Evolutionary conservation across 192 early-diverging fungal genomes (phyloP).

Genomic region (Backusella morwellensis): DNA sequence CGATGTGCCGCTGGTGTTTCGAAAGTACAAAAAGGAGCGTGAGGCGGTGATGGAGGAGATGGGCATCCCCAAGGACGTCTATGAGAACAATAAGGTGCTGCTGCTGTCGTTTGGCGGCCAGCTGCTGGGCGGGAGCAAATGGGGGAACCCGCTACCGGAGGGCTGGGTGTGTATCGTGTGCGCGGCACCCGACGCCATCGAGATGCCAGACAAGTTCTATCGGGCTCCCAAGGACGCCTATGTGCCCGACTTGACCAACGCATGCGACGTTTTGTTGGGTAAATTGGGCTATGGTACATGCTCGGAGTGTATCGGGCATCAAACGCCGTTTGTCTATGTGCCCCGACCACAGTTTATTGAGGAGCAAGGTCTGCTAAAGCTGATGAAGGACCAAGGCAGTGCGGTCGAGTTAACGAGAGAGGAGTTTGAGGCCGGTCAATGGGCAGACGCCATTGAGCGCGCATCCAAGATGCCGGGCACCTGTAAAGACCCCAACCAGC

Average conservation of each 20-base stretch:
- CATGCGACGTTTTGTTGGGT: conserved; percentile 58
- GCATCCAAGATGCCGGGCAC: conserved; percentile 32
- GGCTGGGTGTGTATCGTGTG: conserved; percentile 62
- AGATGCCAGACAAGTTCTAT: conserved; percentile 49
- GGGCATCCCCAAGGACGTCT: conserved; percentile 43
- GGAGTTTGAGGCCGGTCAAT: conserved; percentile 54
- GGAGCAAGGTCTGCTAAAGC: conserved; percentile 48
- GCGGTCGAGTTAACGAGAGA: conserved; percentile 52
- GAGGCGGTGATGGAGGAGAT: conserved; percentile 43
- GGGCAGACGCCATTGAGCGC: conserved; percentile 46
- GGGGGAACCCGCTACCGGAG: conserved; percentile 43
- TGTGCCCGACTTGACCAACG: conserved; percentile 59
- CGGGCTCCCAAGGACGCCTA: conserved; percentile 53
- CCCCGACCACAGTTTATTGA: conserved; percentile 62
- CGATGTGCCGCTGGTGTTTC: conserved; percentile 58
- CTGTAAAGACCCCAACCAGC: conserved; percentile 23
- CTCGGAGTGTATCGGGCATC: conserved; percentile 59
- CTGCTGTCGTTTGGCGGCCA: conserved; percentile 19
- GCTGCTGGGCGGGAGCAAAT: neutral
- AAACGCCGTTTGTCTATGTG: conserved; percentile 56
- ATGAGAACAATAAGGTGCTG: conserved; percentile 39
- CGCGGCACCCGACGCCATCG: conserved; percentile 43
- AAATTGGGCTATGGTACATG: conserved; percentile 68
- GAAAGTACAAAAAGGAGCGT: conserved; percentile 43
- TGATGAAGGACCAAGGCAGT: conserved; percentile 57